A percentile compares a stretch with the other conserved stretches of the same genome.
phyloP scores from a whole-genome alignment of 2,329 filamentous ascomycete genomes.

The Mycogone perniciosa region DNA sequence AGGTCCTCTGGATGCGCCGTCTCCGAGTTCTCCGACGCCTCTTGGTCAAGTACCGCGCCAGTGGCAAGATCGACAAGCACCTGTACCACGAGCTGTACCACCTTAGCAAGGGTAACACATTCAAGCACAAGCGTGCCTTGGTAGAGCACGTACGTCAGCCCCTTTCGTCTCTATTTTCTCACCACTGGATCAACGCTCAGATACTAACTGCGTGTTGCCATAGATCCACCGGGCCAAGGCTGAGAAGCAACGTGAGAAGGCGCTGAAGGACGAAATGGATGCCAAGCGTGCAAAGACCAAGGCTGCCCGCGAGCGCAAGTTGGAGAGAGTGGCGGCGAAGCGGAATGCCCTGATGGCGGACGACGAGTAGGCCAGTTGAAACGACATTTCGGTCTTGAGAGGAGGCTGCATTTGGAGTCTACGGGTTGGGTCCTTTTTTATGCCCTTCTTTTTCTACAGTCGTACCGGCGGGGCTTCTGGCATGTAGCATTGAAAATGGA shows the following conservation, averaged over 20 bases:
- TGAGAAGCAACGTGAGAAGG: conserved; percentile 93
- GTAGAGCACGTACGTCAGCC: conserved; percentile 91
- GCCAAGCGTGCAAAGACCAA: conserved; percentile 99
- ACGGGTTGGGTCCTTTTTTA: conserved; percentile 50
- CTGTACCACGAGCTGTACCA: conserved; percentile 99
- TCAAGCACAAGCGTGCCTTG: conserved; percentile 99
- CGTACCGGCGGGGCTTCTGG: conserved; percentile 45
- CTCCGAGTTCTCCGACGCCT: conserved; percentile 98
- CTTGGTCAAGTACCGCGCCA: conserved; percentile 98
- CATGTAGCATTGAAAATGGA: conserved; percentile 54
- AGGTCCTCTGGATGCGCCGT: conserved; percentile 99
- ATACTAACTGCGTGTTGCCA: conserved; percentile 13
- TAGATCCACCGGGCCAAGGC: conserved; percentile 99
- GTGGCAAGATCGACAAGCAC: conserved; percentile 99
- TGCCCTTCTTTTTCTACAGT: conserved; percentile 42
- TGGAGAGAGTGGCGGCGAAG: conserved; percentile 88
- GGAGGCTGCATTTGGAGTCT: conserved; percentile 56
- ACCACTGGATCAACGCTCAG: neutral
- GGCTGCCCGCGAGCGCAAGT: conserved; percentile 97
- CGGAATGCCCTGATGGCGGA: conserved; percentile 77
- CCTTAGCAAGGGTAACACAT: conserved; percentile 99
- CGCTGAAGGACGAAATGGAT: conserved; percentile 99
- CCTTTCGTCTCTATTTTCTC: conserved; percentile 7
- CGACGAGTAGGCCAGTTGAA: conserved; percentile 47
- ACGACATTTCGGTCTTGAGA: conserved; percentile 43